Percentiles rank a stretch among this genome's conserved stretches.
These are phyloP conservation scores for Veloporphyrellus conicus DNA, from an alignment of 1,284 basidiomycete species.

Conservation along the genomic window DNA sequence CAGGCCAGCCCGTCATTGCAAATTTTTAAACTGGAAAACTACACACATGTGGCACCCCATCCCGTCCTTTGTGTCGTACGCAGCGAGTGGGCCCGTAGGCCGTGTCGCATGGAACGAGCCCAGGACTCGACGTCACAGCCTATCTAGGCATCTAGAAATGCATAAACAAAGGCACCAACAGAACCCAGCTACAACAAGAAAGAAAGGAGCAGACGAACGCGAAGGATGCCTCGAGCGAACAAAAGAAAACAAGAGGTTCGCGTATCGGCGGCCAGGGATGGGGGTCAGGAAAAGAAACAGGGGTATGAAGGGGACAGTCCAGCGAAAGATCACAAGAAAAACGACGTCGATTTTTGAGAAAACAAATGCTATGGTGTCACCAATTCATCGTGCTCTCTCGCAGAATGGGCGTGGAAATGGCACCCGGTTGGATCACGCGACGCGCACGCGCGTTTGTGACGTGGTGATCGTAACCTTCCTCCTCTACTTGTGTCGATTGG, in stretches of 20 bases:
- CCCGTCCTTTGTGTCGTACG: not conserved
- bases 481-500: conserved; percentile 31
- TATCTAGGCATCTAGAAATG: conserved; percentile 23
- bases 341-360: not conserved
- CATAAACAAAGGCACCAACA: conserved; percentile 23
- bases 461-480: conserved; percentile 30
- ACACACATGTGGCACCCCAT: conserved; percentile 5
- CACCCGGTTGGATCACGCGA: conserved; percentile 46
- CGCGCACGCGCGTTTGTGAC: conserved; percentile 44
- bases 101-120: conserved; percentile 2
- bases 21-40: not conserved
- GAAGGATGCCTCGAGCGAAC: conserved; percentile 2
- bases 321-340: not conserved
- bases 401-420: conserved; percentile 65
- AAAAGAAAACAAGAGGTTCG: not conserved
- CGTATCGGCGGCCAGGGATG: not conserved
- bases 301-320: conserved; percentile 22
- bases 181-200: conserved; percentile 18
- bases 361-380: conserved; percentile 33
- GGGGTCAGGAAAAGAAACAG: not conserved
- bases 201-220: not conserved
- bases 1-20: conserved; percentile 23
- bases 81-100: not conserved
- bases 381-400: conserved; percentile 72
- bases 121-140: conserved; percentile 13